These are phyloP conservation scores for Aspergillus caelatus DNA, from an alignment of 2,329 filamentous ascomycete genomes.

Conservation along the genomic window DNA sequence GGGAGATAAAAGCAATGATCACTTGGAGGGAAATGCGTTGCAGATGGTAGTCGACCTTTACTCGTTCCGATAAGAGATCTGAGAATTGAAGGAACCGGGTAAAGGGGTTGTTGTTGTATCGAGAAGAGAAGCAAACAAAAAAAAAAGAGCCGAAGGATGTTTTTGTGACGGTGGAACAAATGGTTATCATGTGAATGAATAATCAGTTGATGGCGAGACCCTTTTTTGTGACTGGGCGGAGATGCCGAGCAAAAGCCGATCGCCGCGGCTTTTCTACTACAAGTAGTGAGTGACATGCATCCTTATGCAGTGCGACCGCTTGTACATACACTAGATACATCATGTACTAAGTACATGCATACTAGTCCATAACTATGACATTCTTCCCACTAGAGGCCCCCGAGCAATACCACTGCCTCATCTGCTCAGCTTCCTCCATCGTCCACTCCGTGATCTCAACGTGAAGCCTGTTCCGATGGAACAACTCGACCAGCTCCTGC, in stretches of 20 bases:
- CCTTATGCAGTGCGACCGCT: background rate
- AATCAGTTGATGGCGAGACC: constrained; percentile 5
- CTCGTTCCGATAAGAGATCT: background rate
- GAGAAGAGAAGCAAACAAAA: background rate
- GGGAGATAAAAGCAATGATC: background rate
- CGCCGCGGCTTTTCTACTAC: constrained; percentile 5
- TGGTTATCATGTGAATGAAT: constrained; percentile 10
- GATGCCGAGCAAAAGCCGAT: constrained; percentile 8
- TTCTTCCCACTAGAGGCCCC: constrained; percentile 14
- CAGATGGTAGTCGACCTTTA: background rate
- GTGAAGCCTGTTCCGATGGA: constrained; percentile 14
- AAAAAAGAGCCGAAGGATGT: background rate
- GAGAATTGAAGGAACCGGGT: background rate
- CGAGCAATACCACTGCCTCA: constrained; percentile 17
- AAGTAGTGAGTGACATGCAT: background rate
- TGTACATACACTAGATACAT: background rate
- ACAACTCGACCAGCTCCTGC: constrained; percentile 46
- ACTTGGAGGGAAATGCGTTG: background rate
- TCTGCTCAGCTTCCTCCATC: constrained; percentile 18
- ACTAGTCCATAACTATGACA: constrained; percentile 13
- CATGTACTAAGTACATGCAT: background rate
- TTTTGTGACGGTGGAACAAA: background rate
- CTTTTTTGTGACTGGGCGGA: background rate
- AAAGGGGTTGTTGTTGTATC: background rate
- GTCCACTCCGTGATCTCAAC: constrained; percentile 18